phyloP scores from a whole-genome alignment of 805 yeast species.

The Kluyveromyces starmeri region DNA sequence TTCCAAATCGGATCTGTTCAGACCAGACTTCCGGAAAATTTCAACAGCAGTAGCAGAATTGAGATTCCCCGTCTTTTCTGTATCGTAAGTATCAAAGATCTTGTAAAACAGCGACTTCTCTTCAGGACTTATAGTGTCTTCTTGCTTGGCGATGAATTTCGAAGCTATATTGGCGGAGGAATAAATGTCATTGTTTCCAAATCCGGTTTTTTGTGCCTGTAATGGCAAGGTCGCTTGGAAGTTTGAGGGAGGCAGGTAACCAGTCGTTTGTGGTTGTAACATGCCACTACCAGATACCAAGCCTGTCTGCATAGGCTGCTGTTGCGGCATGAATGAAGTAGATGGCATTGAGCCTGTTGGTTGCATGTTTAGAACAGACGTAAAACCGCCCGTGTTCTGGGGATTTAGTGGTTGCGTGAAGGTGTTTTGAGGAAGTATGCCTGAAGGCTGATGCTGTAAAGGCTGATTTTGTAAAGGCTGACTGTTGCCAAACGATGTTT shows the following conservation, averaged over 20 bases:
- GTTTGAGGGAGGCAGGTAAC: constrained; percentile 44
- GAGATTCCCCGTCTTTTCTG: constrained; percentile 53
- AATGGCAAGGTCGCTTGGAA: constrained; percentile 29
- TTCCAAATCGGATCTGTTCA: constrained; percentile 77
- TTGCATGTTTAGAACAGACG: constrained; percentile 29
- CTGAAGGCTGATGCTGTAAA: constrained; percentile 34
- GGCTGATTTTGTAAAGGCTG: constrained; percentile 19
- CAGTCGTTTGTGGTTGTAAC: constrained; percentile 61
- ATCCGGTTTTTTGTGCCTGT: constrained; percentile 37
- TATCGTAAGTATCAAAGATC: constrained; percentile 84
- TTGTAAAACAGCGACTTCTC: constrained; percentile 82
- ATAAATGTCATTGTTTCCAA: constrained; percentile 34
- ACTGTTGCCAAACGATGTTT: constrained; percentile 32
- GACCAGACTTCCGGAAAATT: constrained; percentile 85
- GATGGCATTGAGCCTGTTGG: constrained; percentile 35
- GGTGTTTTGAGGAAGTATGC: constrained; percentile 32
- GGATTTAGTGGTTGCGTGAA: constrained; percentile 28
- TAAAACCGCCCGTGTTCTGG: constrained; percentile 16
- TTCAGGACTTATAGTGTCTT: constrained; percentile 71
- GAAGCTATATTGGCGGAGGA: constrained; percentile 30
- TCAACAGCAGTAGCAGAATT: constrained; percentile 77
- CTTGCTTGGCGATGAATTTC: constrained; percentile 31
- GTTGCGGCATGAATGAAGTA: constrained; percentile 4
- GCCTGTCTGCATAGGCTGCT: constrained; percentile 6
- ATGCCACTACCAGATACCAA: constrained; percentile 23